Evolutionary conservation across 2,329 filamentous ascomycete species (phyloP).

Genomic region (Cordyceps cicadae): DNA sequence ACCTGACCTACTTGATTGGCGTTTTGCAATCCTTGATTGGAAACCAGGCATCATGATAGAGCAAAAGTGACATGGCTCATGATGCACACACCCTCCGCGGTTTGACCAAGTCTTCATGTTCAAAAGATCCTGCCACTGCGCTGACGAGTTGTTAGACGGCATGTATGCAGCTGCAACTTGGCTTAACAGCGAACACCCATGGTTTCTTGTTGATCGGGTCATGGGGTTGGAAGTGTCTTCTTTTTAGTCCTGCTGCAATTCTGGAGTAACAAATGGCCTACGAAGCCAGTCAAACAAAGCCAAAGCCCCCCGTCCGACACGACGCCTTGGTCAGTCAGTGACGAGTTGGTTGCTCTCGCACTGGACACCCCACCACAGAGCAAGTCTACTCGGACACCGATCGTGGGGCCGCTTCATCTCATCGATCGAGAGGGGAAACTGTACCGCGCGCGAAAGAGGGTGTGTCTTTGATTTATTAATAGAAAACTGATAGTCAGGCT

Average conservation of each 20-base stretch:
- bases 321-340: not conserved
- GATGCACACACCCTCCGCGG: not conserved
- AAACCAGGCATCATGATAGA: not conserved
- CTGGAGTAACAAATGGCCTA: not conserved
- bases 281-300: not conserved
- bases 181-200: not conserved
- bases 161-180: not conserved
- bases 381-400: not conserved
- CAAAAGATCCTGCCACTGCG: not conserved
- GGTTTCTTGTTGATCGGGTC: not conserved
- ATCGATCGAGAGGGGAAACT: slow-evolving; percentile 1
- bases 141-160: not conserved
- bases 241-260: not conserved
- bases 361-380: not conserved
- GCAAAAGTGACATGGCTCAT: not conserved
- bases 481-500: too few species aligned
- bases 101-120: not conserved
- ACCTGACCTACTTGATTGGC: not conserved
- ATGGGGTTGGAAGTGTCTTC: not conserved
- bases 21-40: not conserved
- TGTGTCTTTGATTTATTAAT: too few species aligned
- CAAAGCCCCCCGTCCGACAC: too few species aligned
- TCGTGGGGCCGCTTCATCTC: slow-evolving; percentile 2
- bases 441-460: not conserved
- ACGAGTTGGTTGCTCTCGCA: not conserved